A percentile compares a stretch with the other conserved stretches of the same genome.
These are phyloP conservation scores for Tuber melanosporum DNA, from an alignment of 495 filamentous ascomycete species.

Conservation along the genomic window DNA sequence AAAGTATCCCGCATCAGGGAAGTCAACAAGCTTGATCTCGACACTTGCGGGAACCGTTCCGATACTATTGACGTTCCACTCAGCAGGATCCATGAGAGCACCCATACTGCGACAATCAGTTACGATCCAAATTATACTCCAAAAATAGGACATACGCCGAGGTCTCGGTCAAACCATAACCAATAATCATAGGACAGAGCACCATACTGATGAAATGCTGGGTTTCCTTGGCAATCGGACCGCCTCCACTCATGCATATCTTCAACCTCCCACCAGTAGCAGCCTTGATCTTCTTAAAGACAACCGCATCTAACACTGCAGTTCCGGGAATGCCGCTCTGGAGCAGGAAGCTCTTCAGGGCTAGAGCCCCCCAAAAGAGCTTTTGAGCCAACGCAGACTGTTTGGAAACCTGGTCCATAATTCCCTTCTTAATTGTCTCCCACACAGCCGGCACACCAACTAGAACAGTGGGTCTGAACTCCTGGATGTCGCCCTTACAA, in stretches of 20 bases:
- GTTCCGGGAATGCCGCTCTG: slow-evolving; percentile 68
- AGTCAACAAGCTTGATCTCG: slow-evolving; percentile 94
- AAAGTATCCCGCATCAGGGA: slow-evolving; percentile 84
- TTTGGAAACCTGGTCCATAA: slow-evolving; percentile 75
- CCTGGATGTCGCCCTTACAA: slow-evolving; percentile 90
- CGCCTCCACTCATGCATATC: slow-evolving; percentile 79
- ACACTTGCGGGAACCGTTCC: slow-evolving; percentile 73
- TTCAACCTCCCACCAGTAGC: slow-evolving; percentile 77
- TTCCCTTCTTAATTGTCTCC: slow-evolving; percentile 97
- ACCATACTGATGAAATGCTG: slow-evolving; percentile 83
- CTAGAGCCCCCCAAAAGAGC: slow-evolving; percentile 88
- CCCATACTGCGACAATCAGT: slow-evolving; percentile 56
- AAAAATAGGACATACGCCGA: slow-evolving; percentile 49
- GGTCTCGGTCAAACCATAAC: slow-evolving; percentile 90
- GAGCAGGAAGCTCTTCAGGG: slow-evolving; percentile 75
- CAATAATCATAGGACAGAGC: slow-evolving; percentile 79
- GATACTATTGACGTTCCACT: slow-evolving; percentile 78
- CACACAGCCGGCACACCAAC: slow-evolving; percentile 97
- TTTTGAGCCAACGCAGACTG: slow-evolving; percentile 67
- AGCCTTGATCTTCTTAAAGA: slow-evolving; percentile 88
- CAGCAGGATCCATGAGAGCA: slow-evolving; percentile 75
- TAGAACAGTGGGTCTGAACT: slow-evolving; percentile 83
- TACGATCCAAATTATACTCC: neutral
- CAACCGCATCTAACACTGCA: slow-evolving; percentile 61
- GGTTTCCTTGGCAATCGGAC: slow-evolving; percentile 77